Conservation (phyloP, 2,329 filamentous ascomycete genomes). For the Aureobasidium sp. region DNA sequence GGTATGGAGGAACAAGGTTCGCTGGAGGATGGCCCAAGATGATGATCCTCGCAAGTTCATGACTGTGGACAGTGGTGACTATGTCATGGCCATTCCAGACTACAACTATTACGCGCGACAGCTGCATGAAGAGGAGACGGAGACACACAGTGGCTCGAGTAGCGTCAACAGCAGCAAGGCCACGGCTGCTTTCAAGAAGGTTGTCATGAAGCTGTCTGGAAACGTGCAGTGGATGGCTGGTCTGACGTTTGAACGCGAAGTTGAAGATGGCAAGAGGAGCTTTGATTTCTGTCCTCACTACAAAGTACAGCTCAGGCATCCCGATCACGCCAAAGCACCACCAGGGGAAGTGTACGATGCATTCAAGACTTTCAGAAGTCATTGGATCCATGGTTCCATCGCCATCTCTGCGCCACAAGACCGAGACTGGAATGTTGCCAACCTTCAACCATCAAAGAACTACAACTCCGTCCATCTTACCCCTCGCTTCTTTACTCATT, state of each 20-base stretch:
- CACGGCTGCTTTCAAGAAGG: slow-evolving; percentile 89
- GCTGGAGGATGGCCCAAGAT: slow-evolving; percentile 73
- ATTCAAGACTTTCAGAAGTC: slow-evolving; percentile 91
- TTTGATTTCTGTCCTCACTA: slow-evolving; percentile 93
- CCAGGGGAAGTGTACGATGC: slow-evolving; percentile 65
- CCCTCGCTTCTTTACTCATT: slow-evolving; percentile 94
- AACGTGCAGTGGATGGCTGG: slow-evolving; percentile 90
- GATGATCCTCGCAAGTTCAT: slow-evolving; percentile 89
- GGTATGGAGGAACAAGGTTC: slow-evolving; percentile 95
- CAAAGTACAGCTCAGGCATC: slow-evolving; percentile 75
- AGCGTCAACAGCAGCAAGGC: slow-evolving; percentile 58
- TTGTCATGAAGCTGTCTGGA: slow-evolving; percentile 95
- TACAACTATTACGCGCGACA: slow-evolving; percentile 80
- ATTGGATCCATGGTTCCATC: slow-evolving; percentile 92
- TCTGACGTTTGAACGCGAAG: slow-evolving; percentile 81
- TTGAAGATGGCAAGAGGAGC: slow-evolving; percentile 61
- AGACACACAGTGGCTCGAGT: slow-evolving; percentile 48
- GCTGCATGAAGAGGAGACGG: slow-evolving; percentile 36
- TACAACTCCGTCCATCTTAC: slow-evolving; percentile 96
- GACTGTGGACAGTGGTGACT: slow-evolving; percentile 91
- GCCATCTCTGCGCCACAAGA: slow-evolving; percentile 80
- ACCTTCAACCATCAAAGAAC: slow-evolving; percentile 68
- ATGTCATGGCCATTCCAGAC: slow-evolving; percentile 87
- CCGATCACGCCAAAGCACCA: slow-evolving; percentile 56
- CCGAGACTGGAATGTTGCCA: slow-evolving; percentile 73